Evolutionary conservation across 208 protist species (phyloP).

Genomic region (Acanthamoeba healyi): DNA sequence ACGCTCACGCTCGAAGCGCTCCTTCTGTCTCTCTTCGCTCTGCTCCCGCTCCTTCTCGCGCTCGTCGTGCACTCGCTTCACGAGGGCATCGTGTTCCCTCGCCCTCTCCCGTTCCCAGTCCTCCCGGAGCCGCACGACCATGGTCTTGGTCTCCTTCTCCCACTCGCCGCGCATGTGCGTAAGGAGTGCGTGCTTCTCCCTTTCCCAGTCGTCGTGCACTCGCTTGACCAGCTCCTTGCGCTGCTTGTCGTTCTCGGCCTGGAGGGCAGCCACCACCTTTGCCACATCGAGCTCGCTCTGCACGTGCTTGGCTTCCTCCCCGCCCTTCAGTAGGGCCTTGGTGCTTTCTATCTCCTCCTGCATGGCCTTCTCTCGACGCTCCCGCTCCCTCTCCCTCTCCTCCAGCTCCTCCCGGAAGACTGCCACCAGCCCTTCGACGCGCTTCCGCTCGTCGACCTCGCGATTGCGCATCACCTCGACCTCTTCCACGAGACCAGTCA

Average conservation of each 20-base stretch:
- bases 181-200: neutral
- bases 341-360: conserved; percentile 1
- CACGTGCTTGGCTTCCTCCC: neutral
- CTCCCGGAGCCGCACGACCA: neutral
- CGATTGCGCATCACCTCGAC: neutral
- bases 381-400: neutral
- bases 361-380: neutral
- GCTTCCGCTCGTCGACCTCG: neutral
- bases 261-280: neutral
- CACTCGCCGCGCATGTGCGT: neutral
- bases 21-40: neutral
- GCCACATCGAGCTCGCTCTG: conserved; percentile 4
- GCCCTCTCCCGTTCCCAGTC: conserved; percentile 8
- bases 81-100: neutral
- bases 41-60: neutral
- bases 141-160: neutral
- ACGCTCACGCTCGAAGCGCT: neutral
- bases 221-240: conserved; percentile 9
- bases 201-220: neutral
- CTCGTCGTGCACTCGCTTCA: neutral
- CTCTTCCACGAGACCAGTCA: neutral
- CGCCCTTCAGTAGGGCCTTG: neutral
- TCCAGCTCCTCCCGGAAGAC: neutral
- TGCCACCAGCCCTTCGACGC: neutral
- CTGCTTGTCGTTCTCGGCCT: neutral